Percentiles rank a stretch among this genome's conserved stretches.
Conservation (phyloP, 1,139 yeast genomes). For the Yamadazyma siamensis region DNA sequence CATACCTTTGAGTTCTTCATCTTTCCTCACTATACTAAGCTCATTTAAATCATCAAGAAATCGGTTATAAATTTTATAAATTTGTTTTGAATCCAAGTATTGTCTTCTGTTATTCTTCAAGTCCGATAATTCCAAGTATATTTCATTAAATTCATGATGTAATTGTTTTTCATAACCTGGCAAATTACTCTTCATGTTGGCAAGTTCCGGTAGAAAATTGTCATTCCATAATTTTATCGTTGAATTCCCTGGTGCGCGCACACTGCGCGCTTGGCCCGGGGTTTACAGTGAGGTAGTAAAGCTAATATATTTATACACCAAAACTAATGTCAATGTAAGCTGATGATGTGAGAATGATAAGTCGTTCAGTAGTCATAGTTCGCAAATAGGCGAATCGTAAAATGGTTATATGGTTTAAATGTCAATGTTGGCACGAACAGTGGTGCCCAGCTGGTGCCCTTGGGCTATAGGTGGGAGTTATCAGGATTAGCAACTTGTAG, state of each 20-base stretch:
- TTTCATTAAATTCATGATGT: conserved; percentile 43
- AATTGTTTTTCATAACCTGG: conserved; percentile 54
- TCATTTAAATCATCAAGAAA: conserved; percentile 51
- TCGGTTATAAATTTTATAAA: conserved; percentile 50
- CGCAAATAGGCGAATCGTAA: too few relatives aligned
- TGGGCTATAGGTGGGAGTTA: too few relatives aligned
- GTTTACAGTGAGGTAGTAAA: too few relatives aligned
- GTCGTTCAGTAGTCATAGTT: too few relatives aligned
- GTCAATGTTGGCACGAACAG: too few relatives aligned
- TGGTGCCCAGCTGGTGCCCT: too few relatives aligned
- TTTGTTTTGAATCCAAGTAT: conserved; percentile 63
- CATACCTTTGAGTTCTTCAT: conserved; percentile 45
- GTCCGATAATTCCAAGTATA: conserved; percentile 48
- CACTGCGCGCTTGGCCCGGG: too few relatives aligned
- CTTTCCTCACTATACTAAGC: conserved; percentile 46
- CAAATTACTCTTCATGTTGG: conserved; percentile 13
- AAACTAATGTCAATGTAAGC: too few relatives aligned
- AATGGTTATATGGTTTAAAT: too few relatives aligned
- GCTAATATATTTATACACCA: too few relatives aligned
- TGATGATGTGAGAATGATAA: too few relatives aligned
- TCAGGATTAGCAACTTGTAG: conserved; percentile 77
- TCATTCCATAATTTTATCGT: conserved; percentile 6
- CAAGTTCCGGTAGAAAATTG: too few relatives aligned
- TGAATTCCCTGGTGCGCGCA: conserved; percentile 5
- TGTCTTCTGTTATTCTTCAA: conserved; percentile 64